A percentile compares a stretch with the other conserved stretches of the same genome.
Conservation (phyloP, 2,329 filamentous ascomycete species). For the Daldinia sp. region DNA sequence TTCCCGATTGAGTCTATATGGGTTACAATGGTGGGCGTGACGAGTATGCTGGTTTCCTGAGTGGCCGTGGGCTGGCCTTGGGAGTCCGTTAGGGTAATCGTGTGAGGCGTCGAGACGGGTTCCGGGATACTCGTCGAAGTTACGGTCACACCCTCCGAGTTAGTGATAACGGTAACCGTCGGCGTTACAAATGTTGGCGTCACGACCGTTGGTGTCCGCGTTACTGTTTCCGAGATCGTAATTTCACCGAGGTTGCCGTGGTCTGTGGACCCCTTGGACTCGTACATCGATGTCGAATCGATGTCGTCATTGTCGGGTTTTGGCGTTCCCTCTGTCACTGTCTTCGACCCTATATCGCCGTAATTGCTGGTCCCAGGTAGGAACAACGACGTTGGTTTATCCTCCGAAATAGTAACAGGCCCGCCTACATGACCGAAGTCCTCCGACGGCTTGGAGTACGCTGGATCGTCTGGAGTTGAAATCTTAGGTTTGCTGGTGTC, state of each 20-base stretch:
- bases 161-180: slow-evolving; percentile 18
- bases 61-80: slow-evolving; percentile 40
- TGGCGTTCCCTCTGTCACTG: background rate
- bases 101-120: slow-evolving; percentile 37
- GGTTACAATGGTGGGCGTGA: slow-evolving; percentile 34
- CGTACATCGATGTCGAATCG: slow-evolving; percentile 4
- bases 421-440: slow-evolving; percentile 32
- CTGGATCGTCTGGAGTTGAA: background rate
- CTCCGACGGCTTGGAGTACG: slow-evolving; percentile 14
- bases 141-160: slow-evolving; percentile 30
- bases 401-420: slow-evolving; percentile 24
- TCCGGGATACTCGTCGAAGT: slow-evolving; percentile 33
- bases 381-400: background rate
- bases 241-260: slow-evolving; percentile 20
- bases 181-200: slow-evolving; percentile 34
- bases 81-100: slow-evolving; percentile 39
- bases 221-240: slow-evolving; percentile 18
- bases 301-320: background rate
- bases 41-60: slow-evolving; percentile 31
- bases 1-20: slow-evolving; percentile 38
- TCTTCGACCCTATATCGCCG: slow-evolving; percentile 1
- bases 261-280: slow-evolving; percentile 10
- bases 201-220: slow-evolving; percentile 32
- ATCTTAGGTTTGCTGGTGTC: background rate
- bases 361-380: background rate